Base-by-base conservation (phyloP, 2,329 filamentous ascomycete genomes). In the Zasmidium angulare region DNA sequence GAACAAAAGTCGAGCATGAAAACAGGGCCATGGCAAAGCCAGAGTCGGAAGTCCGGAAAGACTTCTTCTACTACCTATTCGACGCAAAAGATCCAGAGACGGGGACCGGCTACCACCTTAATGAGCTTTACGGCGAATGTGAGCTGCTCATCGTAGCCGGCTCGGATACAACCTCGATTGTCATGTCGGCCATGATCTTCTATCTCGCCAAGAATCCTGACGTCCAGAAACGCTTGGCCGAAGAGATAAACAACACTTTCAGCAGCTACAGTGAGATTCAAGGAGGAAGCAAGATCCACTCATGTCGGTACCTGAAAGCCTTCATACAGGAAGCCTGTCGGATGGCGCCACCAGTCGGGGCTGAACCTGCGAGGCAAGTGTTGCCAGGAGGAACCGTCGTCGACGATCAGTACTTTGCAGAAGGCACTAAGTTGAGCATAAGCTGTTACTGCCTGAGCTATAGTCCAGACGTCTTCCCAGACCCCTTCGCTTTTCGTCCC, bases 291-390 rank as follows among this genome's bases (percentile, higher is more conserved):
- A 54, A 66, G 2, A 63, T 80, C 1, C 66, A 71, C n/a, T 58
- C 49, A 17, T 76, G 72, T 59, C 58, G 54, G 1, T 81, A 80
- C 60, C 67, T 81, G 1, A 68, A 71, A 1, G 79, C 78, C 10
- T 75, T 75, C 47, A 73, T 82, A 46, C 74, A 80, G 22, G 79
- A 82, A 65, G 68, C 75, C 0, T 67, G 81, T 26, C 74, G 80
- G 12, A 68, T 80, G 46, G 74, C 75, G 9, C 78, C 80, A 1
- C 75, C 78, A 0, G 74, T 76, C 1, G 68, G 72, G 54, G 60
- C 66, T 55, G 59, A 70, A 56, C 50, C 76, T 54, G 59, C 66
- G 58, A 60, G 75, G 2, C 69, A 73, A 55, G 68, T 70, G 3
- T 62, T 62, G 12, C 46, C 59, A 52, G 68, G 46, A 60, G 73